Evolutionary conservation across 371 early-diverging fungal species (phyloP).

Genomic region (Chytridium lagenaria): DNA sequence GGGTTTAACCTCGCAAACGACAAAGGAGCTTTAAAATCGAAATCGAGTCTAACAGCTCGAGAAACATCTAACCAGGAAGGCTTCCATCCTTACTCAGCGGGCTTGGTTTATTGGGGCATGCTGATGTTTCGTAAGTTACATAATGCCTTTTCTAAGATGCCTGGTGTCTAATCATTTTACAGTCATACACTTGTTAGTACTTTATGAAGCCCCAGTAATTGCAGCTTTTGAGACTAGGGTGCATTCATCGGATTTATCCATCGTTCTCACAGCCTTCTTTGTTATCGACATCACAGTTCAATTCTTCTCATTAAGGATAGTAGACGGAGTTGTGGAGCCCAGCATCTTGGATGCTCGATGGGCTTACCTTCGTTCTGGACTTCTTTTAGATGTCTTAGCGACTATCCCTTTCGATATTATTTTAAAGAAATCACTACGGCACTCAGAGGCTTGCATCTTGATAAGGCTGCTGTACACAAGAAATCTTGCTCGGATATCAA

Average conservation of each 20-base stretch:
- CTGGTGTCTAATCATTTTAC: background rate
- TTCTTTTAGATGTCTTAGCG: constrained; percentile 36
- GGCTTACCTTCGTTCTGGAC: constrained; percentile 23
- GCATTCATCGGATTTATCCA: constrained; percentile 2
- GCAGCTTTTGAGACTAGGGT: constrained; percentile 27
- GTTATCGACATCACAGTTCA: constrained; percentile 23
- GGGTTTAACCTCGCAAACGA: background rate
- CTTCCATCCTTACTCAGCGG: constrained; percentile 32
- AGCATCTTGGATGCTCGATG: background rate
- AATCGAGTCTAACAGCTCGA: background rate
- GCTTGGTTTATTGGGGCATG: constrained; percentile 35
- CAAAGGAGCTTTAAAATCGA: background rate
- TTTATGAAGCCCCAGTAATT: constrained; percentile 35
- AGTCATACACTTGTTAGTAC: constrained; percentile 36
- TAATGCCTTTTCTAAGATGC: background rate
- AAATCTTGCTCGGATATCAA: background rate
- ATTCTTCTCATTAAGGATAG: constrained; percentile 2
- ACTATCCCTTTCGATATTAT: constrained; percentile 42
- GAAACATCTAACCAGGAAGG: background rate
- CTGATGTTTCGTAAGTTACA: constrained; percentile 36
- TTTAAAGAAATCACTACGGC: background rate
- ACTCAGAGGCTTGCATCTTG: constrained; percentile 29
- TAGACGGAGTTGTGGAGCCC: constrained; percentile 3
- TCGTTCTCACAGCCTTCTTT: constrained; percentile 26
- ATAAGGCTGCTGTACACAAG: constrained; percentile 27